These are phyloP conservation scores for Melianthus villosus DNA, from an alignment of 441 rosid genomes.

Conservation along the genomic window DNA sequence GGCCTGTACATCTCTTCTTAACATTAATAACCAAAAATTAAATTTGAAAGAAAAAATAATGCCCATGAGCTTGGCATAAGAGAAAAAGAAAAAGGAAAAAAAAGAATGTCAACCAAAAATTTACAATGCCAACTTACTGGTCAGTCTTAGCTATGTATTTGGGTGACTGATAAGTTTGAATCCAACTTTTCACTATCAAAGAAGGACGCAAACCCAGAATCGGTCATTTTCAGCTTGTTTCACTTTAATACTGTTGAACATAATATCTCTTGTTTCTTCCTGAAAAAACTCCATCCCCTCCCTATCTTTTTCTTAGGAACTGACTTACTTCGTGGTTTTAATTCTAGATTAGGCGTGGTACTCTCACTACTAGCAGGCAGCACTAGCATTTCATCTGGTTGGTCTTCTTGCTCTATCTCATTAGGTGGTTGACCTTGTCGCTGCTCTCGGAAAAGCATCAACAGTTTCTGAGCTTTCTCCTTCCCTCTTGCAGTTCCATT, in stretches of 20 bases:
- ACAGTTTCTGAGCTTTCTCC: conserved; percentile 78
- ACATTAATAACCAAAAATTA: conserved; percentile 10
- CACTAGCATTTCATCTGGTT: too few species aligned
- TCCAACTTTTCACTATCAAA: too few species aligned
- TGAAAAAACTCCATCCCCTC: conserved; percentile 25
- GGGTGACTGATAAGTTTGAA: too few species aligned
- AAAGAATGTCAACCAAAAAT: conserved; percentile 17
- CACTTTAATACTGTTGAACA: neutral
- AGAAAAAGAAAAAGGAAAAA: conserved; percentile 11
- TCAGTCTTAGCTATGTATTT: neutral
- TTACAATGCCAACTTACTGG: conserved; percentile 12
- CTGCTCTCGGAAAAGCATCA: conserved; percentile 85
- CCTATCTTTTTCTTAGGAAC: conserved; percentile 50
- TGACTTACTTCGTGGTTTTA: conserved; percentile 51
- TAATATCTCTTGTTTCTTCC: conserved; percentile 1
- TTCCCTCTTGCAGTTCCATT: conserved; percentile 68
- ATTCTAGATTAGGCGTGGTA: conserved; percentile 24
- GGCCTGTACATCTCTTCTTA: conserved; percentile 46
- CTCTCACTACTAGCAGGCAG: conserved; percentile 21
- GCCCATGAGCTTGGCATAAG: conserved; percentile 14
- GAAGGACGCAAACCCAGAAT: too few species aligned
- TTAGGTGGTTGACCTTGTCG: conserved; percentile 59
- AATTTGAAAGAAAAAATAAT: conserved; percentile 10
- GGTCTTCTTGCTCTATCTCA: conserved; percentile 9
- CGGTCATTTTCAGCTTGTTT: too few species aligned